Base-by-base conservation (phyloP, 805 yeast genomes). In the Hanseniaspora taiwanica region DNA sequence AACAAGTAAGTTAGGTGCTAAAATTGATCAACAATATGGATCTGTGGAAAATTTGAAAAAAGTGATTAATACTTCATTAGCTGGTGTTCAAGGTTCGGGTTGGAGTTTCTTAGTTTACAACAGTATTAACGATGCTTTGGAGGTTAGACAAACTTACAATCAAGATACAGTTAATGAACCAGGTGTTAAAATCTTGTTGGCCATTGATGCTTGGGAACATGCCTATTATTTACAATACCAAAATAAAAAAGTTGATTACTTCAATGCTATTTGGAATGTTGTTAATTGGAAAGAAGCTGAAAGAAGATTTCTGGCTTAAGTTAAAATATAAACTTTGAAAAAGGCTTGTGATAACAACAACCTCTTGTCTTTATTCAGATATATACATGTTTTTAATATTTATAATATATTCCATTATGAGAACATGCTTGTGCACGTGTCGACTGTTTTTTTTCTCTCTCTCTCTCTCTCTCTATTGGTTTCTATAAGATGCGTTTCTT, bases 151-250 rank as follows among this genome's bases (percentile, higher is more conserved):
- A 60, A 81, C 83, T 50, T 68, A 75, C 50, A 85, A 85, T 70
- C 96, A 85, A 65, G 95, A 85, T 63, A 81, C 91, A 14, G 85
- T 81, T 32, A 66, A 76, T 37, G 82, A 83, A 37, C 59, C 73
- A 8, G 52, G 49, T 25, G 69, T 74, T 59, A 66, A 72, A 36
- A 94, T 95, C 35, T 64, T 86, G 53, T 71, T 86, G 42, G 95
- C 94, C 40, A 81, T 85, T 57, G 96, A 85, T 54, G 94, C 94
- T 45, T 85, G 96, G 96, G 96, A 85, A 65, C 96, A 85, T 58
- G 95, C 96, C 41, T 85, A 85, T 71, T 85, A 85, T 72, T 71
- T 86, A 63, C 95, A 85, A 64, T 85, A 85, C 70, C 79, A 82
- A 67, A 85, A 85, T 67, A 86, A 79, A 58, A 85, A 86, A 71